Base-by-base conservation (phyloP, 257 asterid species). In the Dorcoceras hygrometricum region DNA sequence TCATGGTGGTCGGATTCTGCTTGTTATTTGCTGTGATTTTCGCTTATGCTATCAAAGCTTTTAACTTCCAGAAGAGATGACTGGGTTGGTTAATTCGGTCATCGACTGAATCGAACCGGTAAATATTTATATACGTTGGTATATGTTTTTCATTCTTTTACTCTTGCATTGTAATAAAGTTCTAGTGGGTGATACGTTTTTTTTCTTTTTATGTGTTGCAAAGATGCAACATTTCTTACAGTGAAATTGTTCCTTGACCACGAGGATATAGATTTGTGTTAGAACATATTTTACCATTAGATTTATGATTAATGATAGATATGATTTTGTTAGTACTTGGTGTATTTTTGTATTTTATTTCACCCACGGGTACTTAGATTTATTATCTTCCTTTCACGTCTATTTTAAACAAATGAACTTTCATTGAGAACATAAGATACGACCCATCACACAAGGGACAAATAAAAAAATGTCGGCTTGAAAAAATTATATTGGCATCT, bases 11-110 rank as follows among this genome's bases (percentile, higher is more conserved):
- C 5, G 89, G 92, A 22, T 89, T 91, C 64, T 80, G 88, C 73
- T 19, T 87, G 59, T 51, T 91, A 54, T 91, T 91, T 59, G 87
- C 95, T 2, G 81, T 91, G 18, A 89, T 89, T 66, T 91, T 91
- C 63, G 95, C 96, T 1, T 87, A 76, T 60, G 89, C 95, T 23
- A 87, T 91, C 51, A 91, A 87, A 76, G 76, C 95, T 3, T 91
- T 91, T 66, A 89, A 86, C 83, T 91, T 91, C 77, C 90, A 82
- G 83, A 87, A 86, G 90, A 80, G 98, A 71, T 91, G 78, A 80
- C 57, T 60, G 50, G 23, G 32, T 31, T 34, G 54, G 36, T 50
- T 31, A 14, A 20, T 14, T 23, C 24, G 18, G 70, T 25, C 16
- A 50, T 23, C 23, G 25, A 65, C 29, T 24, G 12, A 65, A 29